Conservation (phyloP, 768 basidiomycete genomes). For the Hydnum rufescens region DNA sequence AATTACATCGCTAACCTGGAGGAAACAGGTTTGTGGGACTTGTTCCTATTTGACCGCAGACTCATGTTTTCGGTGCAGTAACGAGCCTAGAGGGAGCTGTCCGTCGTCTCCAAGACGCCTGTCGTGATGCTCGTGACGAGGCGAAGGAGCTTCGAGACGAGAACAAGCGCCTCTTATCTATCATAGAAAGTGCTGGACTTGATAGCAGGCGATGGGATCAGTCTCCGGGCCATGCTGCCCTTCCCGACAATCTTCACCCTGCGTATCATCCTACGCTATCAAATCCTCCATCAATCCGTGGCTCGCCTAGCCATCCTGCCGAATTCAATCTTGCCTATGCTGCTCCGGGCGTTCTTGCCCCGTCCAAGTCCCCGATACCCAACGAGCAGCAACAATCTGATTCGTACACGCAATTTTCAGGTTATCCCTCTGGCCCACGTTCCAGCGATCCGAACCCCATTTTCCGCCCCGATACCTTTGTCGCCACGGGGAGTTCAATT, state of each 20-base stretch:
- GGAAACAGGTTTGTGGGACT: constrained; percentile 34
- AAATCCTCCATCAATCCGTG: background rate
- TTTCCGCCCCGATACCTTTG: background rate
- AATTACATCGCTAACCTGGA: constrained; percentile 79
- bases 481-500: background rate
- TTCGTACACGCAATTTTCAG: background rate
- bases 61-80: constrained; percentile 24
- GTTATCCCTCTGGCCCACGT: background rate
- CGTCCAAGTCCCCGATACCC: background rate
- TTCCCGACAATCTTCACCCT: background rate
- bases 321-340: background rate
- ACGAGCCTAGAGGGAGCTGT: constrained; percentile 75
- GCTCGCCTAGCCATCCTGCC: background rate
- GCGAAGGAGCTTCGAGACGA: constrained; percentile 43
- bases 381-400: background rate
- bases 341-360: too few species aligned
- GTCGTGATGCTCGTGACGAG: constrained; percentile 44
- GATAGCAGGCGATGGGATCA: background rate
- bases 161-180: constrained; percentile 29
- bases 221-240: background rate
- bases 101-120: constrained; percentile 63
- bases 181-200: background rate
- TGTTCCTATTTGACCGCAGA: constrained; percentile 6
- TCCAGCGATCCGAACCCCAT: background rate
- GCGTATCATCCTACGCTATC: background rate